Base-by-base conservation (phyloP, 2,329 filamentous ascomycete species). In the Elsinoe necatrix region DNA sequence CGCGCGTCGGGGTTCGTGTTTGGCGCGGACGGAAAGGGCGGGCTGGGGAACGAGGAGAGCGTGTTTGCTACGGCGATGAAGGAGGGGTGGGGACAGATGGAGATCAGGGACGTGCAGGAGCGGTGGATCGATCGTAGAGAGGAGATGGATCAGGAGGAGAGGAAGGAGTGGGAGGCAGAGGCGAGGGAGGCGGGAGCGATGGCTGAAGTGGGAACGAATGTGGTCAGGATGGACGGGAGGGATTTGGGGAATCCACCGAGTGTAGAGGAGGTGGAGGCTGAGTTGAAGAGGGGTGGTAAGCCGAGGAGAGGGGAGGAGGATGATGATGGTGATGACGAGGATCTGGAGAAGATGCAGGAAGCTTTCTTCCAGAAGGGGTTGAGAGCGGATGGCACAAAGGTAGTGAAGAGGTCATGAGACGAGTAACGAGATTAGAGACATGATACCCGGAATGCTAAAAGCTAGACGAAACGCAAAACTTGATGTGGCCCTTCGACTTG, bases 41-140 rank as follows among this genome's bases (percentile, higher is more conserved):
- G 89, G 0, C 89, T 96, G 68, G 92, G 90, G 1, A 89, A 90
- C 45, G 96, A 97, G 64, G 92, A 98, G 69, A 91, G 86, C 5
- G 82, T 98, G n/a, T 98, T 93, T 93, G 89, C 95, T 66, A 84
- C 97, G 43, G 89, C 93, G 2, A 95, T 97, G 83, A 83, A 90
- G 57, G 80, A 84, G 60, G 79, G 80, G 1, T 70, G 67, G 65
- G 79, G 80, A 58, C 81, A 83, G 34, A 83, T 95, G 78, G 90
- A 95, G 64, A 83, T 90, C 8, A 78, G 85, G 59, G 92, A 98
- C 71, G 85, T 97, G 61, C 93, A 98, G 72, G 93, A 98, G 74
- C 80, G 93, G 60, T 98, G 93, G 93, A 75, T 98, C 29, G 92
- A 97, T 72, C 79, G 85, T 39, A 93, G 91, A 68, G 91, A 91